Conservation (phyloP, 768 basidiomycete genomes). For the Collybiopsis confluens region DNA sequence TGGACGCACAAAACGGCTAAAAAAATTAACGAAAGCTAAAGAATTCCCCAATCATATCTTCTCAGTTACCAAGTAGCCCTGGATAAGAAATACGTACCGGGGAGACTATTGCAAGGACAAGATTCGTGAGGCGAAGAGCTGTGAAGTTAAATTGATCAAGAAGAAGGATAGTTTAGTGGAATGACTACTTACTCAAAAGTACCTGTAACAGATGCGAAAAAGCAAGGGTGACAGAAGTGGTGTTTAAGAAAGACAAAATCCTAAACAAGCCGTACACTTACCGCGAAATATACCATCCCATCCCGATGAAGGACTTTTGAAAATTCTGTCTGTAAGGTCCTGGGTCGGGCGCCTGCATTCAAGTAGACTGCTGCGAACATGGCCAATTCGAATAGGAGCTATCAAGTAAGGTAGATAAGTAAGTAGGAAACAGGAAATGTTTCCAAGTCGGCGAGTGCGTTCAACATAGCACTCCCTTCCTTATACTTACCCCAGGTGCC, state of each 20-base stretch:
- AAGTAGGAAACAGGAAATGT: not conserved
- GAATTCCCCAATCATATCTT: not conserved
- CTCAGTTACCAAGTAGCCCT: too few relatives aligned
- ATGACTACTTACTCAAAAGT: not conserved
- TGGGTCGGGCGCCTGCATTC: not conserved
- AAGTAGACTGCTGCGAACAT: not conserved
- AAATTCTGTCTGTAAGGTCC: not conserved
- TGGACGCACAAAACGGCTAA: not conserved
- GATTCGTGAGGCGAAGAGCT: not conserved
- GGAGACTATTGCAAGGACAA: not conserved
- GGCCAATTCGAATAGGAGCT: not conserved
- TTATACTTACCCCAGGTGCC: not conserved
- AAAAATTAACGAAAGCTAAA: not conserved
- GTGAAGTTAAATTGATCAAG: not conserved
- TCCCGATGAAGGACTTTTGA: not conserved
- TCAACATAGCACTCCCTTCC: too few relatives aligned
- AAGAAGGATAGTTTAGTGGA: not conserved
- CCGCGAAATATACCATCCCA: not conserved
- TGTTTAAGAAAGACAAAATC: not conserved
- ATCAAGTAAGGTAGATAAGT: not conserved
- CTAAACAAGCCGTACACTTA: too few relatives aligned
- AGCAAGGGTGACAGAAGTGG: not conserved
- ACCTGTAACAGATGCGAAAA: too few relatives aligned
- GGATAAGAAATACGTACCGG: not conserved
- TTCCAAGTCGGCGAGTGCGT: not conserved